Base-by-base conservation (phyloP, 352 stramenopile genomes). In the Globisporangium mamillatum region DNA sequence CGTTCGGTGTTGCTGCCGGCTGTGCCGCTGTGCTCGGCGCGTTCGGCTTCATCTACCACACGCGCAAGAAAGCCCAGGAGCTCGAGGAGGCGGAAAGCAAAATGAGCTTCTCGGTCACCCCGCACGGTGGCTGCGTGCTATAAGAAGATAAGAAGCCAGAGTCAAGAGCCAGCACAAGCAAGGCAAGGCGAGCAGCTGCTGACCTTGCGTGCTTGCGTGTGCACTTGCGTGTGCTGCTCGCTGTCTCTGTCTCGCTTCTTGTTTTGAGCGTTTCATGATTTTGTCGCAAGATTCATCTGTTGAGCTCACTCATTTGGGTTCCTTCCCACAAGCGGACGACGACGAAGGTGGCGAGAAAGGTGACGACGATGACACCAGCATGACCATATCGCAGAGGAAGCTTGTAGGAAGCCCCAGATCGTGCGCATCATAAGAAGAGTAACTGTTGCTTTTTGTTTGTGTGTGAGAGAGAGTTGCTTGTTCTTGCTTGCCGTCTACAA, bases 21-120 rank as follows among this genome's bases (percentile, higher is more conserved):
- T 82, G 73, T 22, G 77, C 72, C 6, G 79, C 85, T 25, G 72
- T 79, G 18, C 48, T 85, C 55, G 75, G 77, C n/a, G 84, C 84
- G 1, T 89, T 89, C 61, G 84, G 78, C 27, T 92, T 92, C 78
- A 90, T 92, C 74, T 92, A 89, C 77, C 82, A 89, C 77, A 75
- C 80, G 38, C 84, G 84, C 71, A 79, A 90, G 75, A 86, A 84
- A 63, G 84, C 84, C 1, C 64, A 80, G 53, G 77, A 85, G 66
- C 73, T 92, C 8, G 84, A 88, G 36, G 69, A 74, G 2, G 68
- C 56, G 20, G 81, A 89, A 44, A 64, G 70, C 67, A 91, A 91
- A 78, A 69, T 24, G 34, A 71, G 66, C 52, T 81, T 74, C 20
- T 63, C 78, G 44, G 68, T 89, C 63, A 89, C 82, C 24, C 82